Evolutionary conservation across 495 filamentous ascomycete genomes (phyloP), one percentile per base, ranked within the genome.

Genomic region (Amniculicola lignicola): DNA sequence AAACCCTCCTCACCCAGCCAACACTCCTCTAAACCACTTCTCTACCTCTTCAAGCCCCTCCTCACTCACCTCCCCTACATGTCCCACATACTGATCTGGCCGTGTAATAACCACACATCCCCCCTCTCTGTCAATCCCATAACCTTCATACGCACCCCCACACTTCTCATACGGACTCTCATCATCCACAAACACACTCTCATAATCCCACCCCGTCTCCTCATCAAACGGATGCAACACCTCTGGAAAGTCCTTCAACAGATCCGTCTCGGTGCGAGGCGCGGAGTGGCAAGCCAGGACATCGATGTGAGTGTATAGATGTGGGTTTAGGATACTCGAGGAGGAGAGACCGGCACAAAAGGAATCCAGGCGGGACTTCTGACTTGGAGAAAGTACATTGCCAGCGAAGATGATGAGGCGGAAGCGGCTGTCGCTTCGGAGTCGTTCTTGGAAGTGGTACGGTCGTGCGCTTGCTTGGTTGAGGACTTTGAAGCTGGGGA

Each of bases 81-180:
- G 76, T 1, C 79, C 78, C 35, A 88, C 75, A 69, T 88, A 84
- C 53, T 82, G 79, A 74, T 89, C 86, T 0, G 86, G 86, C 19
- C 84, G 64, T 0, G 78, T 51, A 22, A 84, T 73, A 5, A 86
- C 82, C 6, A 86, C 62, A 45, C 80, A 83, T 0, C 87, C 86
- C 16, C 66, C 68, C 37, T 77, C 72, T 22, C 61, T 65, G 63
- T 86, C 74, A 9, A 90, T 77, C 0, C 83, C 87, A 46, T 81
- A 86, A 2, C 73, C 77, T 18, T 72, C 70, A 63, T 89, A 88
- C 0, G 83, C 84, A 50, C 82, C 67, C 0, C 83, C 85, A 53
- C 79, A 72, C 0, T 76, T 78, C 49, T 84, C 77, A 63, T 85
- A 78, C 55, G 79, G 77, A 33, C 73, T 79, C 54, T 62, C 69